Base-by-base conservation (phyloP, 192 early-diverging fungal genomes). In the Backusella tarrabulga region DNA sequence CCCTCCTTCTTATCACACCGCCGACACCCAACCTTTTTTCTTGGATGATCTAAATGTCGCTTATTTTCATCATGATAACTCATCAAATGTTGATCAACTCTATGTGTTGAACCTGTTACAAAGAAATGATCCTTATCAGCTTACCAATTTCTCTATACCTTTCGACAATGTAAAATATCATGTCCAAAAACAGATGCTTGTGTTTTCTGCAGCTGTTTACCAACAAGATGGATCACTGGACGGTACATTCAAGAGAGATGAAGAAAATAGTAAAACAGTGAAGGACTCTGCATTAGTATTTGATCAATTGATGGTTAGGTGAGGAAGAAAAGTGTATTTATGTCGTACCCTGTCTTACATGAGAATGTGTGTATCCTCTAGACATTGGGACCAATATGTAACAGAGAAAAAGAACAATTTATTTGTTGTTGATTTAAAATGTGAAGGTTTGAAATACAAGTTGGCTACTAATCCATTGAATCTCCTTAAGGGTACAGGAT, bases 301-400 rank as follows among this genome's bases (percentile, higher is more conserved):
- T 81, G 91, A 94, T 23, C 79, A 90, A 34, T 84, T 95, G 74
- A 93, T 92, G 90, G 89, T 95, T 63, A 88, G 78, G 78, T 79
- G 15, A 38, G 50, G 34, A 15, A 11, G 14, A 26, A 60, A 26
- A 63, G n/a, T 23, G 21, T 26, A 2, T 32, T 32, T 4, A 23
- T 29, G 26, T 63, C 11, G 54, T 9, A 19, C 52, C 52, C 23
- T 44, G 42, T 44, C 42, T 44, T 44, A 44, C 15, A n/a, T 32
- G 32, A 32, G n/a, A 50, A 19, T 50, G 6, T n/a, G 19, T 50
- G 6, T 50, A 7, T 50, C 5, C 8, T 26, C 9, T 68, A 76
- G 94, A 32, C 94, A 95, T 76, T 95, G 94, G 93, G 94, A 95
- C 73, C 80, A 83, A n/a, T 92, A 88, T 71, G 79, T 85, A 1